A percentile compares a stretch with the other conserved stretches of the same genome.
phyloP scores from a whole-genome alignment of 441 rosid genomes.

The Euphorbia celastroides region DNA sequence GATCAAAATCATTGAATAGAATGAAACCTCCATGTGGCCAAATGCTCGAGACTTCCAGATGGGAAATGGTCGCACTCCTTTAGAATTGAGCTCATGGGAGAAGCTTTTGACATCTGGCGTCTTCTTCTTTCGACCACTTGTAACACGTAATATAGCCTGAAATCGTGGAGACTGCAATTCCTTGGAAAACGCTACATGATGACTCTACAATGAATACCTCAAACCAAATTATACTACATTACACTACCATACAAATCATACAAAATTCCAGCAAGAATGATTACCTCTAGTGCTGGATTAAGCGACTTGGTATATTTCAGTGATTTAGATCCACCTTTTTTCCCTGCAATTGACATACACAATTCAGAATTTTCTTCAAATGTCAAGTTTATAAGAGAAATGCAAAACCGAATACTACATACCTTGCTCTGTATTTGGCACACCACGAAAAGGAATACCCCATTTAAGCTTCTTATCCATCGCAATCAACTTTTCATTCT shows the following conservation, averaged over 20 bases:
- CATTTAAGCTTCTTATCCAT: conserved; percentile 28
- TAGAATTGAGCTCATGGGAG: conserved; percentile 98
- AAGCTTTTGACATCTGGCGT: conserved; percentile 84
- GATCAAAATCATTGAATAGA: not conserved
- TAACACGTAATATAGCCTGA: conserved; percentile 79
- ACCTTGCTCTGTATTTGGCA: conserved; percentile 38
- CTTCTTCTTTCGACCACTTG: conserved; percentile 87
- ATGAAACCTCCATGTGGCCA: conserved; percentile 81
- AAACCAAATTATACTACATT: not conserved
- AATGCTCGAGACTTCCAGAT: conserved; percentile 84
- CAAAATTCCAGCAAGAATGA: conserved; percentile 7
- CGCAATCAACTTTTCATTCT: conserved; percentile 23
- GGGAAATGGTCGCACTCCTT: conserved; percentile 93
- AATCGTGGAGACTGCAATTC: conserved; percentile 88
- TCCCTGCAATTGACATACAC: conserved; percentile 34
- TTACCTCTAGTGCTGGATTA: conserved; percentile 69
- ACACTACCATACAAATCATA: not conserved
- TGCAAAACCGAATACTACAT: too few species aligned
- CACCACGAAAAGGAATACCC: conserved; percentile 29
- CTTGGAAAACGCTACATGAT: conserved; percentile 62
- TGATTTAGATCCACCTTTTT: conserved; percentile 62
- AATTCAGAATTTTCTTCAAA: not conserved
- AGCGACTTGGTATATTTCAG: conserved; percentile 34
- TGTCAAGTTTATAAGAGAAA: too few species aligned
- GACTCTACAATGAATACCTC: conserved; percentile 40